A percentile compares a stretch with the other conserved stretches of the same genome.
Evolutionary conservation across 441 rosid genomes (phyloP).

Genomic region (Syzygium malaccense): DNA sequence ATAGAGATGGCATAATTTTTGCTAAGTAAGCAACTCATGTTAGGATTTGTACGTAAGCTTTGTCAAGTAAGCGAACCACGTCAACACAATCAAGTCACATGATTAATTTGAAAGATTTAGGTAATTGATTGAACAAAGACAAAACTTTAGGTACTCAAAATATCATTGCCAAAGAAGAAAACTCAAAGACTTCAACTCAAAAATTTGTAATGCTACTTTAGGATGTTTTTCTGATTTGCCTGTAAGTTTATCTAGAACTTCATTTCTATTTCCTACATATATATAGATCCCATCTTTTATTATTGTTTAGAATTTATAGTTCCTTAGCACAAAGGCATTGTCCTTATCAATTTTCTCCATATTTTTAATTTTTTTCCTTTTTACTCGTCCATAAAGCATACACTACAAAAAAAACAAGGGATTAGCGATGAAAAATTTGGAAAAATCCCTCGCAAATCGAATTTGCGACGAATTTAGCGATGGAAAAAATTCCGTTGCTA

Average conservation of each 20-base stretch:
- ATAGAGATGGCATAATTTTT: neutral
- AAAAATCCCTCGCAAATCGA: no score
- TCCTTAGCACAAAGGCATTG: neutral
- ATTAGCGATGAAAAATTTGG: no score
- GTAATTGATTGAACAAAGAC: neutral
- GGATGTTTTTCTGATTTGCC: neutral
- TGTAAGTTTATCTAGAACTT: neutral
- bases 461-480: no score
- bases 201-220: neutral
- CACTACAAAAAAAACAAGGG: no score
- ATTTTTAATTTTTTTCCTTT: neutral
- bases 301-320: no score
- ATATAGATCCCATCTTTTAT: no score
- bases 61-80: neutral
- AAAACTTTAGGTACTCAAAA: neutral
- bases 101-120: neutral
- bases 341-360: neutral
- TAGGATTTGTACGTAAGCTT: fast-evolving
- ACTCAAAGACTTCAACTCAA: neutral
- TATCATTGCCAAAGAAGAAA: neutral
- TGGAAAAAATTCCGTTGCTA: no score
- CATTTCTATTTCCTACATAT: no score
- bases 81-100: neutral
- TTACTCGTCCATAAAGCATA: neutral
- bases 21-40: neutral